Evolutionary conservation across 192 early-diverging fungal species (phyloP).

Genomic region (Coemansia sp.): DNA sequence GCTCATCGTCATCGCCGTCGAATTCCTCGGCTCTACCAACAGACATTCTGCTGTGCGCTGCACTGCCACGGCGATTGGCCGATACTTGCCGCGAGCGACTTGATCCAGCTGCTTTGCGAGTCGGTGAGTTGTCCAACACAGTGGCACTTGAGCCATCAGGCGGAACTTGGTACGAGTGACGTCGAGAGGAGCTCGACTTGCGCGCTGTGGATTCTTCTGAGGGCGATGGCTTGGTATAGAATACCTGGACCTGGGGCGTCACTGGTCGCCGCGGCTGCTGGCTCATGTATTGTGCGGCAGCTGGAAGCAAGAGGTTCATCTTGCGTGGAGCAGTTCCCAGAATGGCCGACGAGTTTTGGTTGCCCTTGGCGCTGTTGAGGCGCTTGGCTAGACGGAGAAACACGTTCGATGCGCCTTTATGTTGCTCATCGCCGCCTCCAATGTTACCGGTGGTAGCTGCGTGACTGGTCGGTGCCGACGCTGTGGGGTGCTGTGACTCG

Average conservation of each 20-base stretch:
- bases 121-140: not conserved
- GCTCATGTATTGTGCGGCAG: conserved; percentile 53
- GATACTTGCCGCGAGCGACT: conserved; percentile 10
- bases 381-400: conserved; percentile 48
- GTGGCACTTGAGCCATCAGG: not conserved
- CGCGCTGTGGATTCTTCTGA: conserved; percentile 14
- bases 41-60: not conserved
- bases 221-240: conserved; percentile 29
- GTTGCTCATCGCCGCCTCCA: not conserved
- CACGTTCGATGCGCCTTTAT: conserved; percentile 31
- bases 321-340: conserved; percentile 52
- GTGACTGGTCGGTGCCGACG: not conserved
- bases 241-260: conserved; percentile 42
- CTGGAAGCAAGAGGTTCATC: conserved; percentile 52
- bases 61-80: not conserved
- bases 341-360: conserved; percentile 6
- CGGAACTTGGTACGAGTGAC: conserved; percentile 48
- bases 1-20: conserved; percentile 8
- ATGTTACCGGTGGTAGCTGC: conserved; percentile 12
- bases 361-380: conserved; percentile 38
- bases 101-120: not conserved
- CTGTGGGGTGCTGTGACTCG: not conserved
- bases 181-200: conserved; percentile 36
- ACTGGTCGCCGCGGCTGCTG: conserved; percentile 41
- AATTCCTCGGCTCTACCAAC: not conserved